Evolutionary conservation across 1,139 yeast species (phyloP), one percentile per base, ranked within the genome.

Genomic region (Hanseniaspora uvarum): DNA sequence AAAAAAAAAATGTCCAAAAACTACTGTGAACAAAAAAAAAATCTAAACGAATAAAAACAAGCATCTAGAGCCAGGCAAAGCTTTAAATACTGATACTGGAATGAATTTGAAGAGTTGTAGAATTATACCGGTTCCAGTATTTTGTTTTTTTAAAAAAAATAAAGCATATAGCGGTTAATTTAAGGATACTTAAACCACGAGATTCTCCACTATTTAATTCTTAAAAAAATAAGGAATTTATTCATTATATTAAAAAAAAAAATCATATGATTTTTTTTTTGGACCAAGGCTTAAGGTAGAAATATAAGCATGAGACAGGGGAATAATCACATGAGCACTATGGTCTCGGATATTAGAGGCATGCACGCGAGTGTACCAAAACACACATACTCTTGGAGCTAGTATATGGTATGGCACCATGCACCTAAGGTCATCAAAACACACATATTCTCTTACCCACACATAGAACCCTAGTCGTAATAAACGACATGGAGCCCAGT

Each of bases 401-500:
- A n/a, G n/a, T n/a, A n/a, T n/a, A n/a, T n/a, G n/a, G n/a, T n/a
- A n/a, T n/a, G n/a, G n/a, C n/a, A 28, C 31, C 11, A 12, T 31
- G n/a, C n/a, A 31, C 14, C 11, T 12, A 11, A 5, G 5, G 5
- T 3, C 16, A 1, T 45, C 39, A 54, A 41, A 54, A 36, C 6
- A 46, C 39, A 40, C 54, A 41, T 3, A 54, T 23, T 45, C 44
- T 41, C 19, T 36, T 39, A 2, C 64, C 63, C 31, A 61, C 63
- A 47, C 61, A 57, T 7, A 53, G 51, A 12, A 52, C 31, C 55
- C 60, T 60, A 2, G 65, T 56, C 2, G 56, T 46, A 2, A 41
- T 16, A 46, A 62, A 64, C 53, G 58, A 61, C 1, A 52, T 11
- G 23, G 57, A 58, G 28, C 61, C 57, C 0, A 55, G 56, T 12